Conservation (phyloP, 148 eudicot genomes). For the Rheum nobile region DNA sequence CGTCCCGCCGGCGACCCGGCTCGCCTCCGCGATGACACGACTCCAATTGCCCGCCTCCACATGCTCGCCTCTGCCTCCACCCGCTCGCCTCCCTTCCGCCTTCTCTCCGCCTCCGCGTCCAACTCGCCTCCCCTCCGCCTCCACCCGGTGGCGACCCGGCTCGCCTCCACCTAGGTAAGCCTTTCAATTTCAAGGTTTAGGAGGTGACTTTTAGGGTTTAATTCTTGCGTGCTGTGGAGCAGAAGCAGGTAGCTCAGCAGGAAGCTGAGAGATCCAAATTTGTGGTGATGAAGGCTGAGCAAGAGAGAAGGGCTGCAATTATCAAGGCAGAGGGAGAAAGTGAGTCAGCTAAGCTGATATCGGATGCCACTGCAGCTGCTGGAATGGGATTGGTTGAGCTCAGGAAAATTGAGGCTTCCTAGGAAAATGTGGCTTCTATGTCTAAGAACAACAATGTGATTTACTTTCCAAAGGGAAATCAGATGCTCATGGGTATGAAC, state of each 20-base stretch:
- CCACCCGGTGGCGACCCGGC: too few relatives aligned
- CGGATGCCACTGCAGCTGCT: conserved; percentile 75
- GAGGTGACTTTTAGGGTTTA: too few relatives aligned
- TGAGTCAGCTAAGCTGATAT: conserved; percentile 87
- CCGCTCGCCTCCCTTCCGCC: too few relatives aligned
- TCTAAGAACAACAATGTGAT: conserved; percentile 51
- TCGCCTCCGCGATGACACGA: too few relatives aligned
- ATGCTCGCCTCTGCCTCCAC: too few relatives aligned
- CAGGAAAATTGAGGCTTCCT: conserved; percentile 93
- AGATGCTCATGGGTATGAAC: conserved; percentile 58
- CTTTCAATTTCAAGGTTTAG: too few relatives aligned
- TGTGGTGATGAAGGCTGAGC: conserved; percentile 90
- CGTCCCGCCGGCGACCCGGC: too few relatives aligned
- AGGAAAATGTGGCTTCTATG: conserved; percentile 66
- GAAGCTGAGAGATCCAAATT: conserved; percentile 98
- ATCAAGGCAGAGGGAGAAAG: conserved; percentile 98
- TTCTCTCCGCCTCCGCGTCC: too few relatives aligned
- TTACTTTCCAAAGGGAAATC: conserved; percentile 51
- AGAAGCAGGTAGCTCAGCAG: conserved; percentile 98
- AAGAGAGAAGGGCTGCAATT: conserved; percentile 88
- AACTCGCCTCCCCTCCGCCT: too few relatives aligned
- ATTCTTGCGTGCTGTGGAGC: conserved; percentile 94
- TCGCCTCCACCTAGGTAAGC: too few relatives aligned
- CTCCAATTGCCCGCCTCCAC: too few relatives aligned
- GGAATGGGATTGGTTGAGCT: conserved; percentile 93